Evolutionary conservation across 1,284 basidiomycete genomes (phyloP).

Genomic region (Leccinum pachyderme): DNA sequence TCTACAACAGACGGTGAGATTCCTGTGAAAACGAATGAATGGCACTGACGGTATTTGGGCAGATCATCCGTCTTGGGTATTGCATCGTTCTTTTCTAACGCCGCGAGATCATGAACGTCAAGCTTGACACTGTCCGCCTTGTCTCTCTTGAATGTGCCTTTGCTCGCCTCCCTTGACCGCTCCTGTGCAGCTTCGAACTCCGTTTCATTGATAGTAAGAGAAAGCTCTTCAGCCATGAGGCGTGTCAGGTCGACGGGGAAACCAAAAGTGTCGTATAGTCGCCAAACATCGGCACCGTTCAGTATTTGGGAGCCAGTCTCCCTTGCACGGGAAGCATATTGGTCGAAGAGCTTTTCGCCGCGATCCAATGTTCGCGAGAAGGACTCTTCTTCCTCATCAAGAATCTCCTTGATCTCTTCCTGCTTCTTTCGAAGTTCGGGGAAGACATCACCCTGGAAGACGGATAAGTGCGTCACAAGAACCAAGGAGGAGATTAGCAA

Average conservation of each 20-base stretch:
- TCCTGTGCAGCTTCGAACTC: slow-evolving; percentile 92
- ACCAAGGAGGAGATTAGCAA: slow-evolving; percentile 19
- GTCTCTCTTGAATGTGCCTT: slow-evolving; percentile 72
- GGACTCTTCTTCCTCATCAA: slow-evolving; percentile 97
- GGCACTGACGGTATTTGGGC: slow-evolving; percentile 75
- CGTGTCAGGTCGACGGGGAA: slow-evolving; percentile 97
- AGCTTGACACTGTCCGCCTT: slow-evolving; percentile 77
- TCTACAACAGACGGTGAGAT: slow-evolving; percentile 41
- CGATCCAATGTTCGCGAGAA: slow-evolving; percentile 96
- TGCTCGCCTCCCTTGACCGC: slow-evolving; percentile 89
- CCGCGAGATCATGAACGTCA: slow-evolving; percentile 93
- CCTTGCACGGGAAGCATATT: slow-evolving; percentile 76
- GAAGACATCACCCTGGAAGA: slow-evolving; percentile 76
- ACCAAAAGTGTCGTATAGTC: slow-evolving; percentile 97
- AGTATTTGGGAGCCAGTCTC: slow-evolving; percentile 68
- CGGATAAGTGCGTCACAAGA: slow-evolving; percentile 11
- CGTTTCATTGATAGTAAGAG: slow-evolving; percentile 80
- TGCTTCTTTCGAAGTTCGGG: slow-evolving; percentile 89
- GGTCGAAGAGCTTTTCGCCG: slow-evolving; percentile 95
- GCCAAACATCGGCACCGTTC: slow-evolving; percentile 93
- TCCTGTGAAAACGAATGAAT: not conserved
- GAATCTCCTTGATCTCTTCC: slow-evolving; percentile 89
- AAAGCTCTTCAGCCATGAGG: slow-evolving; percentile 96
- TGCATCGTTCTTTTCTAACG: slow-evolving; percentile 75
- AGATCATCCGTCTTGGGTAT: slow-evolving; percentile 96